A percentile compares a stretch with the other conserved stretches of the same genome.
Evolutionary conservation across 768 basidiomycete species (phyloP).

Genomic region (Termitomyces bulborhizus): DNA sequence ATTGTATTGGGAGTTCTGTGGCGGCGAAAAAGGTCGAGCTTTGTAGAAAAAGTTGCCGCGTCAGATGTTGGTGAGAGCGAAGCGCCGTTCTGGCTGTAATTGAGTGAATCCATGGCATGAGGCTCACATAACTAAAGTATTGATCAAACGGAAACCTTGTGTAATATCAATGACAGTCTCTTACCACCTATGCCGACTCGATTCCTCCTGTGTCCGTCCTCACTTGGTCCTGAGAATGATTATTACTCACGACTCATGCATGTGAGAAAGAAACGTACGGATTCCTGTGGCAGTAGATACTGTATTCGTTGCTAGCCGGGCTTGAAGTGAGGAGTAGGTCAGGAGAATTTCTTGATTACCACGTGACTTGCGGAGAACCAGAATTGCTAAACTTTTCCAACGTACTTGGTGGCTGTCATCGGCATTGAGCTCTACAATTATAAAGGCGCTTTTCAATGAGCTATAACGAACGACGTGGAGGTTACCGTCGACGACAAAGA

Average conservation of each 20-base stretch:
- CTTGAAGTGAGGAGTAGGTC: too few relatives aligned
- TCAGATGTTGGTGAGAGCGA: conserved; percentile 7
- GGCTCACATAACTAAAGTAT: conserved; percentile 47
- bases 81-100: conserved; percentile 40
- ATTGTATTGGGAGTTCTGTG: background rate
- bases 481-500: conserved; percentile 44
- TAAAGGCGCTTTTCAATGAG: conserved; percentile 37
- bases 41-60: background rate
- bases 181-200: conserved; percentile 9
- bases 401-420: background rate
- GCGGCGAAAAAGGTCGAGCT: background rate
- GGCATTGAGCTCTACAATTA: conserved; percentile 6
- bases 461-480: conserved; percentile 47
- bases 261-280: background rate
- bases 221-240: background rate
- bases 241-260: background rate
- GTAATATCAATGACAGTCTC: background rate
- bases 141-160: background rate
- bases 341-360: background rate
- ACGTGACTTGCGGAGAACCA: background rate
- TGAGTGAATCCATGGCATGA: conserved; percentile 69
- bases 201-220: background rate
- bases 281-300: background rate
- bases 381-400: background rate
- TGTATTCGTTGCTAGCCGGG: background rate